Percentiles rank a stretch among this genome's conserved stretches.
Conservation (phyloP, 1,284 basidiomycete genomes). For the Ceratorhiza oryzae-sativae region DNA sequence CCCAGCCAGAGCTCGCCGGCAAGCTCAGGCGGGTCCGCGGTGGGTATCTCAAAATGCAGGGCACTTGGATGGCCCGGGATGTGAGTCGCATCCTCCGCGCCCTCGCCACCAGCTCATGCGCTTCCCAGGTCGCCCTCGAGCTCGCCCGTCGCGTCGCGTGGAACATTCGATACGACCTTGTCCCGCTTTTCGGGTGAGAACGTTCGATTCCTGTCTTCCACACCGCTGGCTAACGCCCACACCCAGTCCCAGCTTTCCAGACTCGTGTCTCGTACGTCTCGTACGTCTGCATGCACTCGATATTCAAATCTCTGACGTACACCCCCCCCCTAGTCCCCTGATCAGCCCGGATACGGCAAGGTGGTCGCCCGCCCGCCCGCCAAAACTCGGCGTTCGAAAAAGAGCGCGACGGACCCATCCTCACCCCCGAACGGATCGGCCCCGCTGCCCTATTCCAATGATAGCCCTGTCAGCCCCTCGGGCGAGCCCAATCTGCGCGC, state of each 20-base stretch:
- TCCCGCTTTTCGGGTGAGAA: conserved; percentile 80
- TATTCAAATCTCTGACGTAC: not conserved
- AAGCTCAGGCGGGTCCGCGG: conserved; percentile 80
- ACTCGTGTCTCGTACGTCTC: conserved; percentile 61
- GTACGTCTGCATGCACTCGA: not conserved
- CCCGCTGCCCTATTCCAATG: conserved; percentile 11
- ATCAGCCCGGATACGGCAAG: conserved; percentile 76
- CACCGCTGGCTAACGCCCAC: conserved; percentile 16
- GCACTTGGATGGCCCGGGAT: conserved; percentile 89
- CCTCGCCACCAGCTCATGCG: not conserved
- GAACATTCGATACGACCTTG: conserved; percentile 79
- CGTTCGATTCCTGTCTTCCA: not conserved
- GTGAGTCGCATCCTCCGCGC: conserved; percentile 54
- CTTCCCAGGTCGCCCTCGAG: conserved; percentile 41
- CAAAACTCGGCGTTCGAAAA: conserved; percentile 23
- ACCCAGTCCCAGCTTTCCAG: conserved; percentile 66
- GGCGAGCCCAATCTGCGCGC: not conserved
- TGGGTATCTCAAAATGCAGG: conserved; percentile 86
- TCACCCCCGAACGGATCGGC: not conserved
- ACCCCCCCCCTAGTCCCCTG: conserved; percentile 57
- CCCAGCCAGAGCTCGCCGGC: conserved; percentile 79
- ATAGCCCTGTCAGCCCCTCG: conserved; percentile 7
- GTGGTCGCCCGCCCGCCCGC: conserved; percentile 23
- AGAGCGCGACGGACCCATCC: not conserved
- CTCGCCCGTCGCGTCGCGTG: conserved; percentile 66